Evolutionary conservation across 495 filamentous ascomycete genomes (phyloP).

Genomic region (Penicillium bialowiezense): DNA sequence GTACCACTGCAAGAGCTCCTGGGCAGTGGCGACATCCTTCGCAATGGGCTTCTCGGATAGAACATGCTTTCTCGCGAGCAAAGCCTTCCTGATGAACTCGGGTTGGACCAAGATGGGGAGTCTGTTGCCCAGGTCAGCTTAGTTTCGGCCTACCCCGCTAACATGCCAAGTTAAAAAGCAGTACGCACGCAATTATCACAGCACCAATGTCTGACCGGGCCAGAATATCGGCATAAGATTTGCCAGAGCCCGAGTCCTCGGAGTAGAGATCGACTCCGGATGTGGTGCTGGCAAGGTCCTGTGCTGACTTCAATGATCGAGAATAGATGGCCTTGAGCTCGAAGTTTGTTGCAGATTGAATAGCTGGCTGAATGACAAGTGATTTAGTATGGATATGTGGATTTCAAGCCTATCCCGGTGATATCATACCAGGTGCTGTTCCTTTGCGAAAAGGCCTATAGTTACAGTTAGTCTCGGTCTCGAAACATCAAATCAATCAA

Average conservation of each 20-base stretch:
- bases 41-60: constrained; percentile 84
- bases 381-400: neutral
- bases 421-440: constrained; percentile 40
- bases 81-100: constrained; percentile 40
- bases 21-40: constrained; percentile 58
- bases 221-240: constrained; percentile 58
- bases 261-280: constrained; percentile 53
- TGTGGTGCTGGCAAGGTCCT: constrained; percentile 36
- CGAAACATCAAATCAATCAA: constrained; percentile 19
- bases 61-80: constrained; percentile 74
- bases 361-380: constrained; percentile 43
- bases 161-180: too few species aligned
- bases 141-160: neutral
- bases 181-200: constrained; percentile 65
- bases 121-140: constrained; percentile 28
- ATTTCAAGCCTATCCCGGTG: constrained; percentile 8
- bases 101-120: constrained; percentile 40
- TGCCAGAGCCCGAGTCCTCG: constrained; percentile 56
- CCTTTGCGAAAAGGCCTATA: constrained; percentile 48
- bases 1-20: constrained; percentile 62
- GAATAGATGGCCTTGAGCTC: constrained; percentile 62
- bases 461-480: constrained; percentile 6
- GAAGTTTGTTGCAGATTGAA: constrained; percentile 43
- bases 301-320: constrained; percentile 52
- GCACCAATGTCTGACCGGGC: constrained; percentile 61